Evolutionary conservation across 129 eudicot genomes (phyloP).

Genomic region (Flaveria sonorensis): DNA sequence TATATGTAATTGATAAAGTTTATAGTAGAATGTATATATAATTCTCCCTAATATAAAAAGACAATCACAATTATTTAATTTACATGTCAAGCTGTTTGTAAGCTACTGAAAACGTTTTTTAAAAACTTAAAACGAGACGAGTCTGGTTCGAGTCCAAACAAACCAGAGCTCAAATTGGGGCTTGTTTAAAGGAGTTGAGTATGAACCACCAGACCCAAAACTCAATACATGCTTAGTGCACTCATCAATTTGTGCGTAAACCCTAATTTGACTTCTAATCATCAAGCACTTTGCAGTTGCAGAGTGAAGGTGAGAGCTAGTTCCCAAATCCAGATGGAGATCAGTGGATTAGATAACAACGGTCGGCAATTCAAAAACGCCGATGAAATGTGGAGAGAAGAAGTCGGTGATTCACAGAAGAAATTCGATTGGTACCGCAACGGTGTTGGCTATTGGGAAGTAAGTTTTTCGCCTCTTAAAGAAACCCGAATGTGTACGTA

Average conservation of each 20-base stretch:
- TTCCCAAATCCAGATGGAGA: slow-evolving; percentile 48
- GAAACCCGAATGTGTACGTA: neutral
- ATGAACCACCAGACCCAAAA: too few species aligned
- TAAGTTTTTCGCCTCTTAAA: slow-evolving; percentile 28
- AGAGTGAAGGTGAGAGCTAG: neutral
- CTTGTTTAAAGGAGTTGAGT: too few species aligned
- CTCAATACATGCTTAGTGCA: slow-evolving; percentile 10
- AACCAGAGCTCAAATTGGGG: too few species aligned
- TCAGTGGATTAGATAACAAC: slow-evolving; percentile 62
- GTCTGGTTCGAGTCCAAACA: too few species aligned
- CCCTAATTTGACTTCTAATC: slow-evolving; percentile 9
- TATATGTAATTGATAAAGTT: too few species aligned
- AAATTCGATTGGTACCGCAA: slow-evolving; percentile 68
- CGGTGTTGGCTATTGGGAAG: slow-evolving; percentile 91
- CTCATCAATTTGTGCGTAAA: slow-evolving; percentile 15
- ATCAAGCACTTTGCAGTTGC: neutral
- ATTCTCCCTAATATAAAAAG: too few species aligned
- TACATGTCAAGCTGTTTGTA: too few species aligned
- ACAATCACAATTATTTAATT: too few species aligned
- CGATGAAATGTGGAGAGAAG: slow-evolving; percentile 95
- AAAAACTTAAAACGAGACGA: too few species aligned
- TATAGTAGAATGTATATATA: too few species aligned
- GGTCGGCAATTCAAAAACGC: slow-evolving; percentile 83
- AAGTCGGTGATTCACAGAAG: slow-evolving; percentile 67
- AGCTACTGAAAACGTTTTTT: too few species aligned